These are phyloP conservation scores for Chaetomiaceae sp. DNA, from an alignment of 2,329 filamentous ascomycete genomes.

Conservation along the genomic window DNA sequence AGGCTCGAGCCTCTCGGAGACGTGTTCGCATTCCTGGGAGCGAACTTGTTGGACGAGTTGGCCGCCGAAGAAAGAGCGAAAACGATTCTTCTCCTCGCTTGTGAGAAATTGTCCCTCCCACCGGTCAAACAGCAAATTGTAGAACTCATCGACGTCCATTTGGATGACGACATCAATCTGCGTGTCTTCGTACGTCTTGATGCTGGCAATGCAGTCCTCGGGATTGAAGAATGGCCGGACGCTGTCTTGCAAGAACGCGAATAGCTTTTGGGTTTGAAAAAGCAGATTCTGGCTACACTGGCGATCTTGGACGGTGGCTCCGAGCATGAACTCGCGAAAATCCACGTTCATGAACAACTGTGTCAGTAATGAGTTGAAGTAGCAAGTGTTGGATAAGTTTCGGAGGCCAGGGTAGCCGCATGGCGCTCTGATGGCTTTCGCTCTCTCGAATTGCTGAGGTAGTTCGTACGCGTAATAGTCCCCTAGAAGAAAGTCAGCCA, in stretches of 20 bases:
- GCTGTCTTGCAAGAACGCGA: slow-evolving; percentile 81
- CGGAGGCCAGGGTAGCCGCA: slow-evolving; percentile 85
- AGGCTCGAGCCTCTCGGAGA: slow-evolving; percentile 83
- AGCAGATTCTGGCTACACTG: slow-evolving; percentile 63
- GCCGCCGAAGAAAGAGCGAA: slow-evolving; percentile 85
- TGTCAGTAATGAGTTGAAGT: slow-evolving; percentile 89
- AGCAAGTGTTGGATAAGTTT: slow-evolving; percentile 94
- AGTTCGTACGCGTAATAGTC: slow-evolving; percentile 60
- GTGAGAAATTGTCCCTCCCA: slow-evolving; percentile 78
- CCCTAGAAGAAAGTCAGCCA: slow-evolving; percentile 25
- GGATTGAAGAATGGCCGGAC: slow-evolving; percentile 71
- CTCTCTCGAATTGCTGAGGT: slow-evolving; percentile 58
- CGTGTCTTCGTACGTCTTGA: slow-evolving; percentile 77
- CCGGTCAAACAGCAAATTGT: slow-evolving; percentile 86
- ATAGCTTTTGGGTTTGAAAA: slow-evolving; percentile 72
- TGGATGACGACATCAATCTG: slow-evolving; percentile 83
- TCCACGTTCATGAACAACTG: slow-evolving; percentile 94
- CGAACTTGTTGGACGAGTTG: slow-evolving; percentile 92
- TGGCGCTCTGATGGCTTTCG: slow-evolving; percentile 64
- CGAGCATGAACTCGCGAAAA: slow-evolving; percentile 81
- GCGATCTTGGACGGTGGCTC: slow-evolving; percentile 52
- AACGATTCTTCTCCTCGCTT: slow-evolving; percentile 62
- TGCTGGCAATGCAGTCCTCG: slow-evolving; percentile 63
- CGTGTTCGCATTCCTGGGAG: slow-evolving; percentile 88
- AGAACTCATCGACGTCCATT: slow-evolving; percentile 99